Base-by-base conservation (phyloP, 306 rosid species). In the Quercus mongolica region DNA sequence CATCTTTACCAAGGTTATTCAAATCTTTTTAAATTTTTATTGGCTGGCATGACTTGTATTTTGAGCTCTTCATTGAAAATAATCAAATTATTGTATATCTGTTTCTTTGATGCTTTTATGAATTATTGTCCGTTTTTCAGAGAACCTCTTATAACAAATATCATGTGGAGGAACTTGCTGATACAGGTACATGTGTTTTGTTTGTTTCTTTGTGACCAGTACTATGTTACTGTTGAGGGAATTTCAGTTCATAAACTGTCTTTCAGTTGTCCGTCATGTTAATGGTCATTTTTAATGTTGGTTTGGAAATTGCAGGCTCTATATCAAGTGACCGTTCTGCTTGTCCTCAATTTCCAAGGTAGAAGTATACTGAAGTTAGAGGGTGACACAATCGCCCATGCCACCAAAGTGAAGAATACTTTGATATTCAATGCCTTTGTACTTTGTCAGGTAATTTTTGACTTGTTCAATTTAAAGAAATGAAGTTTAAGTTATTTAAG, bases 111-210 rank as follows among this genome's bases (percentile, higher is more conserved):
- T 80, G 80, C 76, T 46, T 76, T 30, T 76, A 38, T 54, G 67
- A 35, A 51, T 69, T 80, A 57, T 79, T 73, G n/a, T 78, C 6
- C 63, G 28, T 71, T 87, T 76, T 73, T 26, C 92, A 94, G 99
- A 49, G 99, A 95, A 78, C 96, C 99, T 61, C 97, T 95, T 8
- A 82, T 95, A 64, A 87, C 99, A 67, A 95, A 95, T 78, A 85
- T 95, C 61, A 91, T 95, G 98, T 92, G 99, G 99, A 91, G 99
- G 85, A 95, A 95, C 79, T 83, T 95, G 84, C 79, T 92, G 79
- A 69, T 95, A 72, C 99, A 95, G 97, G 99, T 92, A 86, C 71
- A 19, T 62, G 63, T 11, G 25, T 41, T 33, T 78, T 79, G 73
- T 74, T 74, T 70, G 84, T 79, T 30, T 63, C 51, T 71, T 4